Evolutionary conservation across 225 moss, liverwort and hornwort genomes (phyloP).

Genomic region (Sphagnum tenellum): DNA sequence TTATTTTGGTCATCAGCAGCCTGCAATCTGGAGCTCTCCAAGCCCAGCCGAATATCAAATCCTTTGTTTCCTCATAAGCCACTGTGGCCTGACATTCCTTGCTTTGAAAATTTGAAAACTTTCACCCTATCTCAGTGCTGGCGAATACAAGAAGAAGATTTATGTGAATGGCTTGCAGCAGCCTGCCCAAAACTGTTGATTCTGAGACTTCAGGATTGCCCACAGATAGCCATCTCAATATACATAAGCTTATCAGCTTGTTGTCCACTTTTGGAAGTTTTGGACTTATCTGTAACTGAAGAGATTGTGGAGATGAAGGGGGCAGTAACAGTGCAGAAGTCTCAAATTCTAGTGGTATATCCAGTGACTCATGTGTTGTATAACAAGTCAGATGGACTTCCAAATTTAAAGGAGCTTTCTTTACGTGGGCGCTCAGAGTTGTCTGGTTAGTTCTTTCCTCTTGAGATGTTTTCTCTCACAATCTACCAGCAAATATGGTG

Average conservation of each 20-base stretch:
- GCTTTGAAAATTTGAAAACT: slow-evolving; percentile 24
- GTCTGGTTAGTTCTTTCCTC: slow-evolving; percentile 25
- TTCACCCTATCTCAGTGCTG: slow-evolving; percentile 50
- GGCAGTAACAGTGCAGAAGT: slow-evolving; percentile 13
- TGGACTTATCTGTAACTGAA: slow-evolving; percentile 46
- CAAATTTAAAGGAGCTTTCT: slow-evolving; percentile 31
- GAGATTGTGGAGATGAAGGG: slow-evolving; percentile 21
- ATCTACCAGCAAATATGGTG: too few species aligned
- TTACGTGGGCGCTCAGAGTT: slow-evolving; percentile 60
- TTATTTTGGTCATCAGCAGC: slow-evolving; percentile 39
- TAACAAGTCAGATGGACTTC: neutral
- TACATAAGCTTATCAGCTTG: slow-evolving; percentile 17
- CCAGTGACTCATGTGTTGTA: neutral
- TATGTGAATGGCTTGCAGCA: slow-evolving; percentile 42
- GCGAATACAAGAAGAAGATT: slow-evolving; percentile 28
- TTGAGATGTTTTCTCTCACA: too few species aligned
- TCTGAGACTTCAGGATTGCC: slow-evolving; percentile 40
- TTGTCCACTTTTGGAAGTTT: slow-evolving; percentile 30
- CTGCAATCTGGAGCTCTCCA: slow-evolving; percentile 15
- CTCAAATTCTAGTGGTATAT: neutral
- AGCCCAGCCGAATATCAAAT: neutral
- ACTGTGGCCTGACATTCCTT: slow-evolving; percentile 30
- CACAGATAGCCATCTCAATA: slow-evolving; percentile 26
- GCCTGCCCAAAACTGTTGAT: slow-evolving; percentile 47
- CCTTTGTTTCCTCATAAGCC: neutral